A percentile compares a stretch with the other conserved stretches of the same genome.
Evolutionary conservation across 768 basidiomycete genomes (phyloP).

Genomic region (Termitomyces sp.): DNA sequence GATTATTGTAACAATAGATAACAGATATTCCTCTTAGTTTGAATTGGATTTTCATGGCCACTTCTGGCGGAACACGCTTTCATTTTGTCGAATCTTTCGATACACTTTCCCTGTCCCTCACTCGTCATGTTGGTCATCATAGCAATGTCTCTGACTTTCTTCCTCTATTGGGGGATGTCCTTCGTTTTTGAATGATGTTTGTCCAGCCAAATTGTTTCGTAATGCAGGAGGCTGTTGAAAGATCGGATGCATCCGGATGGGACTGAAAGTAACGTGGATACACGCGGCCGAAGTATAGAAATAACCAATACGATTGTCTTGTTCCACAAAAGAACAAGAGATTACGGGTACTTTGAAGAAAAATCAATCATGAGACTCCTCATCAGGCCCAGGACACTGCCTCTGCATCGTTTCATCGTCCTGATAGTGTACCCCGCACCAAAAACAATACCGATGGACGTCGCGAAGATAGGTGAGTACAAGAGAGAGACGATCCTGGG

Average conservation of each 20-base stretch:
- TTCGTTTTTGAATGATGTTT: neutral
- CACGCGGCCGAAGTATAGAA: neutral
- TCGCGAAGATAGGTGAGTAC: slow-evolving; percentile 72
- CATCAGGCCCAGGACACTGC: slow-evolving; percentile 70
- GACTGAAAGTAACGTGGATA: neutral
- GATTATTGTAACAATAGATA: slow-evolving; percentile 13
- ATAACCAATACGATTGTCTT: neutral
- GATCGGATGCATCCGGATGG: neutral
- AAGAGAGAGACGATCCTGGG: slow-evolving; percentile 60
- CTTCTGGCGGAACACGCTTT: slow-evolving; percentile 1
- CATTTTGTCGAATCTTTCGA: neutral
- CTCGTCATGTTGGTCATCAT: slow-evolving; percentile 2
- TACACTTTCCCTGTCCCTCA: neutral
- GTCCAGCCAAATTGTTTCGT: neutral
- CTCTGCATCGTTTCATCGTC: slow-evolving; percentile 50
- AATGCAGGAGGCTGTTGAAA: no score
- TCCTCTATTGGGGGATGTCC: neutral
- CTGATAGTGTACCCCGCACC: slow-evolving; percentile 79
- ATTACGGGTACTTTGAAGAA: neutral
- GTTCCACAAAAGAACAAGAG: neutral
- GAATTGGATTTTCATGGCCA: neutral
- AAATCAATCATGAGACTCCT: slow-evolving; percentile 75
- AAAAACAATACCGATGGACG: slow-evolving; percentile 76
- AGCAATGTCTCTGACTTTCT: neutral
- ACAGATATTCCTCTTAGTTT: neutral